Evolutionary conservation across 495 filamentous ascomycete species (phyloP), one percentile per base, ranked within the genome.

Genomic region (Penicillium dipodomyicola): DNA sequence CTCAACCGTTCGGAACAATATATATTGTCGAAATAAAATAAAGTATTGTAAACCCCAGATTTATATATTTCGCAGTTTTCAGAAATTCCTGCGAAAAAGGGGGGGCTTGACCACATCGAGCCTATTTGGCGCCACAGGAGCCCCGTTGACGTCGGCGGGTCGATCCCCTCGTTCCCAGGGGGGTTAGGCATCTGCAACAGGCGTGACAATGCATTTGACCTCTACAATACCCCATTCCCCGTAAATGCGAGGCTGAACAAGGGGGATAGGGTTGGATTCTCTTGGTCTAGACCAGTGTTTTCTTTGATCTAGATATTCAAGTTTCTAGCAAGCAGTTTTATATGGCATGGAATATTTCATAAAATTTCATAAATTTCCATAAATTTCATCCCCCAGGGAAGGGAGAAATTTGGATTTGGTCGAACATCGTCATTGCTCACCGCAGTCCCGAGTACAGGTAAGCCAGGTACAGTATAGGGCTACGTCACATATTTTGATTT

Each of bases 101-200:
- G 50, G 50, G 27, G 15, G 27, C 11, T 32, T 20, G 35, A 29
- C 35, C 42, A 35, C 20, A 54, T 54, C 42, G 41, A 54, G 52
- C 52, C 52, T 22, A 54, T 30, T 54, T 44, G 43, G 41, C 52
- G 52, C 52, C 52, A 54, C 52, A 39, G 25, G 19, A 54, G 42
- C 42, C 42, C 52, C 52, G 29, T 54, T 54, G 52, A 54, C 52
- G 52, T 54, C 52, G 52, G 42, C 52, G 42, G 52, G 52, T 54
- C 52, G 52, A 54, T 54, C 42, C 23, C 43, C 52, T 54, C 42
- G 52, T 46, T 54, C 42, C 30, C 30, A 47, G 20, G 51, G 47
- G 42, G 52, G 25, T 30, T 52, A 37, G 46, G 25, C 27, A n/a
- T 44, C 37, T 53, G 51, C 51, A 53, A 45, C n/a, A 45, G 43